phyloP scores from a whole-genome alignment of 768 basidiomycete species.

The Collybia mongolica region DNA sequence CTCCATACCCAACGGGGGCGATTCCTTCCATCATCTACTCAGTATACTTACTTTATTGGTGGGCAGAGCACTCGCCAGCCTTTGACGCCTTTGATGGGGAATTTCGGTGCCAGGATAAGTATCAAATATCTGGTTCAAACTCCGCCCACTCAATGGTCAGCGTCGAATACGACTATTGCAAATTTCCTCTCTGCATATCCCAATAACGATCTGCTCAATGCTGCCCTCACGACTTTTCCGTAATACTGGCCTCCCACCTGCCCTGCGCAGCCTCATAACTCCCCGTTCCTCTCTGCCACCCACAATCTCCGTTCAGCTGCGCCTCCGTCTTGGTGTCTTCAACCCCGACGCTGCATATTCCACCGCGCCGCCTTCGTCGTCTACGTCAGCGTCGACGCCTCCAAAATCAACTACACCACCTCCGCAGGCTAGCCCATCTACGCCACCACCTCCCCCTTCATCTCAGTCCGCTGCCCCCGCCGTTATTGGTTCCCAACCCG shows the following conservation, averaged over 20 bases:
- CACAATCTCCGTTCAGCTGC: constrained; percentile 30
- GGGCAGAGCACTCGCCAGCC: too few species aligned
- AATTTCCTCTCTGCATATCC: too few species aligned
- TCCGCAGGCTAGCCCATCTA: neutral
- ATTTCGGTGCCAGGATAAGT: too few species aligned
- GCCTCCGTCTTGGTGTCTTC: constrained; percentile 27
- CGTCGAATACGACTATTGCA: too few species aligned
- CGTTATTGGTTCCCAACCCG: constrained; percentile 23
- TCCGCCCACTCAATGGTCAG: too few species aligned
- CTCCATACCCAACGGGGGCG: too few species aligned
- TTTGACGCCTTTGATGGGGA: too few species aligned
- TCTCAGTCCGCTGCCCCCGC: constrained; percentile 4
- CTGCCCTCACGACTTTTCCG: constrained; percentile 45
- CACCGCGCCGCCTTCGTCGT: constrained; percentile 1
- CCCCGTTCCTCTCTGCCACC: constrained; percentile 34
- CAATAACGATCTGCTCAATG: constrained; percentile 25
- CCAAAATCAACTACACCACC: neutral
- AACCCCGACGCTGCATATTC: neutral
- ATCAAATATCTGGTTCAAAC: too few species aligned
- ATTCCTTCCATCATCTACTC: too few species aligned
- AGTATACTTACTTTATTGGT: too few species aligned
- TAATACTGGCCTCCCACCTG: constrained; percentile 41
- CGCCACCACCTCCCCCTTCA: neutral
- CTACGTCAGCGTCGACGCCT: constrained; percentile 1
- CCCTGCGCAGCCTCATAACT: constrained; percentile 38